These are phyloP conservation scores for Fagus sylvatica DNA, from an alignment of 306 rosid species.

Conservation along the genomic window DNA sequence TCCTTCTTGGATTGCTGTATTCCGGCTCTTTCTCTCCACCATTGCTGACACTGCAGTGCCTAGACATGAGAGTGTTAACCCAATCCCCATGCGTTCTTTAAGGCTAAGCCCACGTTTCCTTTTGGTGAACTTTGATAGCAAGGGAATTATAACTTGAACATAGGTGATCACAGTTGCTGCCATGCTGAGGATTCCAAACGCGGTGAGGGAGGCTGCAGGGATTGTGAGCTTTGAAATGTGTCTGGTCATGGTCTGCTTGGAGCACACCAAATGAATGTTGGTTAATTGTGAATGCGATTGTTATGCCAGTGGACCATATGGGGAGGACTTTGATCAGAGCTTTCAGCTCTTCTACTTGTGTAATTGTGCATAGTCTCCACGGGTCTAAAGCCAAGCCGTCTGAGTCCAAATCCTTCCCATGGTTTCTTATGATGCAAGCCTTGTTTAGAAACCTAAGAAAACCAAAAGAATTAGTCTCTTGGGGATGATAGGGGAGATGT, in stretches of 20 bases:
- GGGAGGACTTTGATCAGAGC: slow-evolving; percentile 67
- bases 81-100: slow-evolving; percentile 61
- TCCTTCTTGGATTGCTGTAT: slow-evolving; percentile 51
- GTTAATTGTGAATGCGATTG: slow-evolving; percentile 27
- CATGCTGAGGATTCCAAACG: slow-evolving; percentile 49
- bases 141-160: slow-evolving; percentile 49
- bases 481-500: not conserved
- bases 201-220: slow-evolving; percentile 54
- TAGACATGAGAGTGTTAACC: slow-evolving; percentile 47
- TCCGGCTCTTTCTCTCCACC: slow-evolving; percentile 58
- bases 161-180: slow-evolving; percentile 62
- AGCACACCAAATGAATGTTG: slow-evolving; percentile 47
- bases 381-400: slow-evolving; percentile 52
- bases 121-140: slow-evolving; percentile 42
- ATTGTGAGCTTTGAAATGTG: slow-evolving; percentile 30
- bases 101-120: slow-evolving; percentile 28
- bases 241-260: slow-evolving; percentile 74
- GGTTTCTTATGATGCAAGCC: slow-evolving; percentile 64
- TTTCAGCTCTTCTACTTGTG: slow-evolving; percentile 82
- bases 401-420: slow-evolving; percentile 43
- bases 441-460: slow-evolving; percentile 67
- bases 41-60: slow-evolving; percentile 42
- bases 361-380: slow-evolving; percentile 66
- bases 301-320: slow-evolving; percentile 70
- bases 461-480: not conserved